Percentiles rank a stretch among this genome's conserved stretches.
These are phyloP conservation scores for Neocallimastix lanati DNA, from an alignment of 192 early-diverging fungal genomes.

Conservation along the genomic window DNA sequence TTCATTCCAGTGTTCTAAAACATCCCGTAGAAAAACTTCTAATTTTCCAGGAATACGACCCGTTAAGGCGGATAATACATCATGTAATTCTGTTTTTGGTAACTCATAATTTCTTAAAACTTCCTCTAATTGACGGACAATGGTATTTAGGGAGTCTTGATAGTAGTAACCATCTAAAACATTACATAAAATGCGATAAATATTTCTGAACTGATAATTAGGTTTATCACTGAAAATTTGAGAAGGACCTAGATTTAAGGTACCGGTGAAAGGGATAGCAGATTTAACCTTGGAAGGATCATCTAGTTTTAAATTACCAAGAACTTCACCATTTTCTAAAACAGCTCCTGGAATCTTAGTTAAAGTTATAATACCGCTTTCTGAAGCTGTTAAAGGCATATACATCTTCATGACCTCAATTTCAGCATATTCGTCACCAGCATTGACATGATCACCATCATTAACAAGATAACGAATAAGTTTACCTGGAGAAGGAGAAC, in stretches of 20 bases:
- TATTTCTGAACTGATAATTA: conserved; percentile 56
- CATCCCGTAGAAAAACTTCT: conserved; percentile 23
- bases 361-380: conserved; percentile 77
- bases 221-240: conserved; percentile 76
- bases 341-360: conserved; percentile 71
- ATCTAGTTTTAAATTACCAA: conserved; percentile 82
- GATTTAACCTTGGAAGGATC: conserved; percentile 81
- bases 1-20: conserved; percentile 1
- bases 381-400: conserved; percentile 85
- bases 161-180: conserved; percentile 80
- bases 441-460: conserved; percentile 73
- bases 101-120: conserved; percentile 56
- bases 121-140: conserved; percentile 54
- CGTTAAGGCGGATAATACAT: conserved; percentile 60
- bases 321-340: conserved; percentile 76
- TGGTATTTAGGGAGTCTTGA: conserved; percentile 42
- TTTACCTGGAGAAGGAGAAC: conserved; percentile 91
- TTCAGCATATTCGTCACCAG: conserved; percentile 86
- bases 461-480: conserved; percentile 85
- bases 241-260: conserved; percentile 46
- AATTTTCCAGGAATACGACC: conserved; percentile 69
- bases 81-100: conserved; percentile 63
- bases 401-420: conserved; percentile 99
- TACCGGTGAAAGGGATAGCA: conserved; percentile 51
- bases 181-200: conserved; percentile 42